Conservation (phyloP, 495 filamentous ascomycete species). For the Corynascus novoguineensis region DNA sequence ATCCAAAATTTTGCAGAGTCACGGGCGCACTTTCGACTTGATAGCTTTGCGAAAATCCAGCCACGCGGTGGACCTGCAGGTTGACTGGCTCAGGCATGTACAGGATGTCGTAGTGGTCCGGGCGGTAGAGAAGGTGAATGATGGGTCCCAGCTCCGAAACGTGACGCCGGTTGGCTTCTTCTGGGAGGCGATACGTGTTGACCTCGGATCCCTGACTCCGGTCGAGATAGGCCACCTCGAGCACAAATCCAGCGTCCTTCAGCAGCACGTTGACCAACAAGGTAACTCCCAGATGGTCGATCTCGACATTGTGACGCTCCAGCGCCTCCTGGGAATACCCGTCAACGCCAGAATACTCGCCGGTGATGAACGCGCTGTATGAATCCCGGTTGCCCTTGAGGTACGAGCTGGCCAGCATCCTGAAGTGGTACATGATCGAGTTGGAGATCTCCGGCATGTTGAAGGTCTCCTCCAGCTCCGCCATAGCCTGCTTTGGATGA, state of each 20-base stretch:
- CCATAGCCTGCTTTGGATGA: slow-evolving; percentile 51
- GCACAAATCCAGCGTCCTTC: slow-evolving; percentile 68
- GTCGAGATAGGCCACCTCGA: slow-evolving; percentile 90
- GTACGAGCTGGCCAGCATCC: slow-evolving; percentile 83
- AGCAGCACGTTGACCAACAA: slow-evolving; percentile 74
- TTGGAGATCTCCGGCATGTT: slow-evolving; percentile 63
- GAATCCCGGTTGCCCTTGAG: slow-evolving; percentile 65
- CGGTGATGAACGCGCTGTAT: slow-evolving; percentile 65
- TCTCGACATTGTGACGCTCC: slow-evolving; percentile 71
- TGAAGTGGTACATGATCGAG: slow-evolving; percentile 59
- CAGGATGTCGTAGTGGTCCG: slow-evolving; percentile 90
- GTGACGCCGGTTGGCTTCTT: slow-evolving; percentile 48
- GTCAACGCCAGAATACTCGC: slow-evolving; percentile 51
- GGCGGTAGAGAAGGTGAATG: slow-evolving; percentile 51
- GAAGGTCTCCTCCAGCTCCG: slow-evolving; percentile 64
- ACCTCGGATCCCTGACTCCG: slow-evolving; percentile 74
- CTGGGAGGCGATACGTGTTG: slow-evolving; percentile 67
- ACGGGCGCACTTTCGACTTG: slow-evolving; percentile 36
- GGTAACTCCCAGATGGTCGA: slow-evolving; percentile 79
- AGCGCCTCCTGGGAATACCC: slow-evolving; percentile 66
- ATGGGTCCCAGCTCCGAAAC: slow-evolving; percentile 42
- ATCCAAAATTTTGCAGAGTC: slow-evolving; percentile 34
- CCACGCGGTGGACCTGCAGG: slow-evolving; percentile 49
- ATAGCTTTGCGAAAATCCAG: slow-evolving; percentile 36
- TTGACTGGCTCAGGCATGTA: slow-evolving; percentile 57